Evolutionary conservation across 2,329 filamentous ascomycete genomes (phyloP).

Genomic region (Gyromitra esculenta): DNA sequence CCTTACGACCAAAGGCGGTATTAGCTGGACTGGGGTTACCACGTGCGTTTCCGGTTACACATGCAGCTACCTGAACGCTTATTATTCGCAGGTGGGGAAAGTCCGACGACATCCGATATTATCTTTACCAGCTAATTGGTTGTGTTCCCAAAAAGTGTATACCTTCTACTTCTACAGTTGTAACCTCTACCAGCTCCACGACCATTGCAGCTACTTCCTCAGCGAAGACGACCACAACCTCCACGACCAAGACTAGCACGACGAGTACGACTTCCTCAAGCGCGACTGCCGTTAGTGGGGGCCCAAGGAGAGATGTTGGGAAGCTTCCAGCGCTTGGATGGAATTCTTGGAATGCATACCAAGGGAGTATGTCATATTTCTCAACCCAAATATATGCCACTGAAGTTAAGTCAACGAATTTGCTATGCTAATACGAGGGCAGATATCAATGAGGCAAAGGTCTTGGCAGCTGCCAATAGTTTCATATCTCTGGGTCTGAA

Average conservation of each 20-base stretch:
- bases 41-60: constrained; percentile 53
- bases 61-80: constrained; percentile 48
- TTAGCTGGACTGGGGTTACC: constrained; percentile 49
- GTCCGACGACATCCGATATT: background rate
- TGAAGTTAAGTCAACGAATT: background rate
- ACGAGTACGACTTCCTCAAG: constrained; percentile 23
- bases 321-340: constrained; percentile 62
- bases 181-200: background rate
- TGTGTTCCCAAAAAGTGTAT: constrained; percentile 6
- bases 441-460: constrained; percentile 65
- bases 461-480: constrained; percentile 64
- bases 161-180: constrained; percentile 4
- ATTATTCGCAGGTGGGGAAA: constrained; percentile 51
- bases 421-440: background rate
- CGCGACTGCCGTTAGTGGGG: constrained; percentile 16
- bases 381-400: background rate
- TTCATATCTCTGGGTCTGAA: constrained; percentile 65
- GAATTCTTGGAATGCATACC: constrained; percentile 67
- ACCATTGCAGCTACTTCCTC: background rate
- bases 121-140: background rate
- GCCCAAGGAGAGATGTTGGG: constrained; percentile 55
- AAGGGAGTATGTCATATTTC: constrained; percentile 58
- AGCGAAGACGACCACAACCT: constrained; percentile 23
- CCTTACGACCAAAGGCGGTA: constrained; percentile 44
- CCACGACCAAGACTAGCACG: constrained; percentile 37